Evolutionary conservation across 208 protist genomes (phyloP), one percentile per base, ranked within the genome.

Genomic region (Acanthamoeba triangularis): DNA sequence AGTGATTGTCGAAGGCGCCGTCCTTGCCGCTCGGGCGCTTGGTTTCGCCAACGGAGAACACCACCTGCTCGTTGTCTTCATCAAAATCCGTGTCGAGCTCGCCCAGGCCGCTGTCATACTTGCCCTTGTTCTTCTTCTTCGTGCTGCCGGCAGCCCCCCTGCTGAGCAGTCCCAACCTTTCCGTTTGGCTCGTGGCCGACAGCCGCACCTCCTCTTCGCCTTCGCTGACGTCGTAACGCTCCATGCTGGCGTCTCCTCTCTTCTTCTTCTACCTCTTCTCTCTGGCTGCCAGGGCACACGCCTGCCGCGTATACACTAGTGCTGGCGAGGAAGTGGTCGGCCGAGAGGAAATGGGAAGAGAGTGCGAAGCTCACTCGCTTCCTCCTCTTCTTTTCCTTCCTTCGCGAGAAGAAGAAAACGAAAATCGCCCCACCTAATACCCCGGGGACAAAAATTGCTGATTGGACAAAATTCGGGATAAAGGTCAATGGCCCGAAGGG

Each of bases 11-110:
- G 59, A 28, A 54, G 11, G 61, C 10, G 4, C 3, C 37, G 59
- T 23, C 37, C 6, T 8, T 30, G 80, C n/a, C 25, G 61, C 33
- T 41, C 33, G 33, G 25, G 18, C 14, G 28, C 87, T 88, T 88
- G 49, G 80, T 88, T n/a, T 88, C 80, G 5, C 30, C 80, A 3
- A 88, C 80, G 23, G 80, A 88, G 80, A 88, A 88, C 7, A 88
- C 23, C 0, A 88, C 80, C 7, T 88, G 49, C 23, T 88, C 80
- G 52, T 88, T 63, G 44, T 88, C 80, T 5, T 88, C 80, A 37
- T 88, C 49, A 25, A 88, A 63, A 28, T 41, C 49, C 18, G 80
- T 88, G n/a, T 63, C 80, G 0, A 72, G 65, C 30, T 72, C 65
- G 4, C 28, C 49, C 25, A 63, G n/a, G 28, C 80, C 80, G 47